Evolutionary conservation across 73 alveolate species (phyloP), one percentile per base, ranked within the genome.

Genomic region (Uronychia setigera): DNA sequence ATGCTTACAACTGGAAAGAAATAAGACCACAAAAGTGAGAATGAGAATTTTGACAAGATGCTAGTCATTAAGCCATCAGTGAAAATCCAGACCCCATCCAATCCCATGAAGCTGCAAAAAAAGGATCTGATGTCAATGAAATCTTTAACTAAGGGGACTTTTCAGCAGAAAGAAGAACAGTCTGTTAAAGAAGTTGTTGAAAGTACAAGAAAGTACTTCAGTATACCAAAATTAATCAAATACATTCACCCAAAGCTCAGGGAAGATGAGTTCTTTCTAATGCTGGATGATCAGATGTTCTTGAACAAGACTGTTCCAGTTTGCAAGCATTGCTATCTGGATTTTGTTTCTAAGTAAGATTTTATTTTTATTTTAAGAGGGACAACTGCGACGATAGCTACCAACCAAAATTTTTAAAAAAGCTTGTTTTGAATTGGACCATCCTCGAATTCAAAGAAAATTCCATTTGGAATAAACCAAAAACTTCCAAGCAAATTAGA

Each of bases 301-400:
- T 58, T 76, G 9, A 76, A 76, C 59, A 76, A 76, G 27, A 76
- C 81, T 9, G 81, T 31, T 9, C 1, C 9, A 58, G 59, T 76
- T 9, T 76, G 81, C 59, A 76, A 76, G 59, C 46, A 9, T 1
- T 76, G 81, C 58, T 76, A 76, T 76, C 59, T 76, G 32, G 46
- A 76, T 19, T 46, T 11, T 19, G 67, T 46, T 11, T 46, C 67
- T 11, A 46, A 46, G 67, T 46, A 46, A 46, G n/a, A n/a, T n/a
- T 46, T 46, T 11, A 19, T 11, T 19, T 46, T 46, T 46, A 46
- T 46, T 19, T 11, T 5, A 5, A 46, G 67, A 46, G 67, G 67
- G 67, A 46, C 67, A 46, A 46, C 67, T 11, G 5, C 67, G 19
- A 46, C 67, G 5, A 46, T 46, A 46, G 67, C 67, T 46, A n/a